These are phyloP conservation scores for Torulaspora delbrueckii DNA, from an alignment of 805 yeast species.

Conservation along the genomic window DNA sequence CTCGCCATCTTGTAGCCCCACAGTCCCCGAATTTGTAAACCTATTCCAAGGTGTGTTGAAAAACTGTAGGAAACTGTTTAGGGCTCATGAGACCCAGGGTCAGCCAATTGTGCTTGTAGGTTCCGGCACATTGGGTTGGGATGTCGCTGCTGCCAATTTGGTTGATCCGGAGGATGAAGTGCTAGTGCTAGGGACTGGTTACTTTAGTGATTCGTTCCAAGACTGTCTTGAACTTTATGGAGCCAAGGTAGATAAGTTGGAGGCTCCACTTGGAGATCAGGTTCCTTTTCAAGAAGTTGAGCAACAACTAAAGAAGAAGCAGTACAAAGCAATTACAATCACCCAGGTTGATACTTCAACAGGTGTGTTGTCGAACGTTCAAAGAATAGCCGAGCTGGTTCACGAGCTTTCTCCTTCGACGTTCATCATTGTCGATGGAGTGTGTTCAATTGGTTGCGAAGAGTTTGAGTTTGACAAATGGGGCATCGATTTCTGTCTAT, in stretches of 20 bases:
- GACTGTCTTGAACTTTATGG: constrained; percentile 69
- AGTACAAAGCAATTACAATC: constrained; percentile 68
- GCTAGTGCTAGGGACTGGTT: constrained; percentile 84
- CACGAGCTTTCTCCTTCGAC: constrained; percentile 70
- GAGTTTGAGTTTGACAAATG: constrained; percentile 77
- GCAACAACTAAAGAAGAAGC: constrained; percentile 45
- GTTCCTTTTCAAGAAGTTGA: constrained; percentile 57
- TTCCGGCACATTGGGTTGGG: constrained; percentile 96
- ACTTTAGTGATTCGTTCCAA: constrained; percentile 78
- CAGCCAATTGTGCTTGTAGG: constrained; percentile 84
- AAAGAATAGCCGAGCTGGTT: constrained; percentile 56
- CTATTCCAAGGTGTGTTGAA: constrained; percentile 66
- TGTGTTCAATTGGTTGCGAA: constrained; percentile 91
- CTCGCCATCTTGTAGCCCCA: constrained; percentile 83
- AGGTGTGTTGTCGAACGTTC: constrained; percentile 77
- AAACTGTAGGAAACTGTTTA: constrained; percentile 69
- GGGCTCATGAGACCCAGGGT: constrained; percentile 50
- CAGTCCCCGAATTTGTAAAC: constrained; percentile 74
- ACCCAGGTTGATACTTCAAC: constrained; percentile 97
- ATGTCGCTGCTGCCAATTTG: constrained; percentile 75
- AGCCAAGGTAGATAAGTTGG: constrained; percentile 65
- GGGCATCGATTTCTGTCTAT: constrained; percentile 82
- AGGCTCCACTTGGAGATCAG: constrained; percentile 68
- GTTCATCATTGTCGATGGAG: constrained; percentile 85
- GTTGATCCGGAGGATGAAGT: constrained; percentile 61